Percentiles rank a stretch among this genome's conserved stretches.
Evolutionary conservation across 1,139 yeast species (phyloP).

Genomic region (Dujonia santamariae): DNA sequence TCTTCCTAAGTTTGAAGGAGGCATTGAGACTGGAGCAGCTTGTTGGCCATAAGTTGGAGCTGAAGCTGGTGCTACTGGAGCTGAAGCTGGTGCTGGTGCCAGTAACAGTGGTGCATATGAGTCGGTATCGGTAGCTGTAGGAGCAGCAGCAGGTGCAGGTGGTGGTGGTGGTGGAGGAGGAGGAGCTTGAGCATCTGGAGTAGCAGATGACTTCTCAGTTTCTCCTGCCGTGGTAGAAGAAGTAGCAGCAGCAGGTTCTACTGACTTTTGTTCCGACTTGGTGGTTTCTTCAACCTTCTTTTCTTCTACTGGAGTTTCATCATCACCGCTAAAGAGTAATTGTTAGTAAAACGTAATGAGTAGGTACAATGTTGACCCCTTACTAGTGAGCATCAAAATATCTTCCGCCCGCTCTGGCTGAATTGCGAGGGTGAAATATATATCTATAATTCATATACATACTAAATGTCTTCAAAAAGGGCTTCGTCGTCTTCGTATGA

Average conservation of each 20-base stretch:
- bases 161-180: not conserved
- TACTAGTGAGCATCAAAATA: not conserved
- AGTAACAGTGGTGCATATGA: not conserved
- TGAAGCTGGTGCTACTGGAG: constrained; percentile 1
- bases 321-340: constrained; percentile 4
- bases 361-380: not conserved
- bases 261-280: not conserved
- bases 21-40: constrained; percentile 10
- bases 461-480: constrained; percentile 10
- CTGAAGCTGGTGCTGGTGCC: not conserved
- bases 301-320: constrained; percentile 6
- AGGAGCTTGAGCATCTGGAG: too few relatives aligned
- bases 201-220: too few relatives aligned
- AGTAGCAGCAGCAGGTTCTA: not conserved
- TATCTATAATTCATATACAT: constrained; percentile 6
- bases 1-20: constrained; percentile 39
- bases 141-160: constrained; percentile 2
- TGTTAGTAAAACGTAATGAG: constrained; percentile 1
- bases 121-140: not conserved
- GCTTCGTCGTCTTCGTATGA: constrained; percentile 10
- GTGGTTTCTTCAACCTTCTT: not conserved
- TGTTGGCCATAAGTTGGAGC: constrained; percentile 1
- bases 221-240: too few relatives aligned
- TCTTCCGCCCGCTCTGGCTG: too few relatives aligned
- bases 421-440: not conserved